Base-by-base conservation (phyloP, 1,284 basidiomycete genomes). In the Limonomyces culmigenus region DNA sequence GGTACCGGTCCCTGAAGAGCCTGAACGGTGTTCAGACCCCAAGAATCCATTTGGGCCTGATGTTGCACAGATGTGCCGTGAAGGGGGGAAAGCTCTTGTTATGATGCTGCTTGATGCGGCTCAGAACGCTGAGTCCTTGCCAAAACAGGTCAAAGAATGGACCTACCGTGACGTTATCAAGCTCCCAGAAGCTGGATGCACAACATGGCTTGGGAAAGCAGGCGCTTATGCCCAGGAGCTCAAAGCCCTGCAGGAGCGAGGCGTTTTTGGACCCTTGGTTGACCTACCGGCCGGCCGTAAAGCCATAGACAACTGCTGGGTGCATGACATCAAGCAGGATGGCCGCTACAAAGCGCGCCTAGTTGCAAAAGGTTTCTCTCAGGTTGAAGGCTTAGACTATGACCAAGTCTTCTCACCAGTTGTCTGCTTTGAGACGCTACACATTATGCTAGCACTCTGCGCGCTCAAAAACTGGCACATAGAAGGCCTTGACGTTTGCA, bases 341-440 rank as follows among this genome's bases (percentile, higher is more conserved):
- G 35, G 15, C 12, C 20, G 16, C 14, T 47, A 49, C 8, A 64
- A 63, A 39, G 59, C 54, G 0, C 38, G 54, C 3, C 48, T 62
- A 3, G 52, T 58, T 1, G 59, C 54, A 0, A 47, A 53, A 27
- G 62, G 62, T 3, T 63, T 56, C 46, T 40, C 44, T 0, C 62
- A 61, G 40, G 37, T 47, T 2, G 41, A 47, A 2, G 57, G 62
- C 1, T 32, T 60, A 12, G 58, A 67, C 42, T 65, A 47, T 40
- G 42, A 46, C 4, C 45, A 59, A 27, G 56, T 51, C 3, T 56
- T 42, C 32, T 42, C 56, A 0, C 55, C 56, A 1, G 52, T 58
- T 0, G 50, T 47, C 10, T 42, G 47, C 27, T 45, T 50, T 19
- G 33, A 41, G 1, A 48, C 51, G 2, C 44, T 56, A 11, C 42